Base-by-base conservation (phyloP, 176 grass and related monocot species). In the Tillandsia fasciculata region DNA sequence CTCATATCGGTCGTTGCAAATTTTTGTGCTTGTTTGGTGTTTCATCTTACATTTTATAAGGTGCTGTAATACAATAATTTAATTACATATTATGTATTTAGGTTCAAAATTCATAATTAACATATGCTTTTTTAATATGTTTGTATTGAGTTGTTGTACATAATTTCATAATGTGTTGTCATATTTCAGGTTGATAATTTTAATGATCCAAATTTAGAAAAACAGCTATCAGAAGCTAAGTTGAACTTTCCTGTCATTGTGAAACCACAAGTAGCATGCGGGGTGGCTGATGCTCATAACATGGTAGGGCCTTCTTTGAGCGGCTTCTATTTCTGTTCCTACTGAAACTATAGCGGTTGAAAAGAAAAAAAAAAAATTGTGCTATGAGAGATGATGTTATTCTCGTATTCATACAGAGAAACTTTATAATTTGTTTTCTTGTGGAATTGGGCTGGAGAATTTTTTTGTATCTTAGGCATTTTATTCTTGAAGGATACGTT, bases 181-280 rank as follows among this genome's bases (percentile, higher is more conserved):
- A 24, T 56, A 49, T 28, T 72, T 53, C 70, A 97, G 93, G 80
- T 82, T 65, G 78, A 80, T 48, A 87, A 48, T 28, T 97, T 97
- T 63, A 29, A 67, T 77, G 82, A 71, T 76, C 77, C 50, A 82
- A 69, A 83, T 64, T 64, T 97, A 72, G 52, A 68, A 14, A 79
- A 83, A 54, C 84, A 85, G 65, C 47, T 97, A 77, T 64, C 63
- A 8, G 73, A 83, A 83, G 76, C 81, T 64, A 92, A 90, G 53
- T 80, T 97, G 70, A 81, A 73, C 27, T 97, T 92, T 74, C 93
- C 93, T 64, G 67, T 97, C 58, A 91, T 97, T 69, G 86, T 97
- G 66, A 97, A 97, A 63, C 93, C 93, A 74, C 89, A 90, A 92
- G 87, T 97, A 64, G 93, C 93, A 74, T 97, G 89, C 70, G 93